These are phyloP conservation scores for Hyphodiscus hymeniophilus DNA, from an alignment of 495 filamentous ascomycete species.

Conservation along the genomic window DNA sequence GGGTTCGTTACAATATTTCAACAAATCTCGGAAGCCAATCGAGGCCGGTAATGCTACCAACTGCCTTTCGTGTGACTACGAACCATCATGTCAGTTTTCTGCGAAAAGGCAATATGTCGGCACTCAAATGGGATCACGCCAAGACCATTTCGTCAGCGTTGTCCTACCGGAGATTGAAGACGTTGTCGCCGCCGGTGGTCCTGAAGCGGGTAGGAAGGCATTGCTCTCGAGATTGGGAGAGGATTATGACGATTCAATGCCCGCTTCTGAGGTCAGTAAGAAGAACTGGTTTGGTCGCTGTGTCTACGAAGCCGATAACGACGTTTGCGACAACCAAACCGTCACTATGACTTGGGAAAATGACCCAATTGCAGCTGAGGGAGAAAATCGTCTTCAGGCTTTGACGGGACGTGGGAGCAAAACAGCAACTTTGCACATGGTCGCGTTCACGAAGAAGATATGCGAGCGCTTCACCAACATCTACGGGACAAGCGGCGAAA, in stretches of 20 bases:
- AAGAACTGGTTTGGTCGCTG: constrained; percentile 87
- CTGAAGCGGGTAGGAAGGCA: constrained; percentile 32
- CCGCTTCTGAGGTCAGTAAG: constrained; percentile 42
- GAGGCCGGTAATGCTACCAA: constrained; percentile 73
- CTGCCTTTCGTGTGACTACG: constrained; percentile 71
- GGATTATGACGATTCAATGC: constrained; percentile 54
- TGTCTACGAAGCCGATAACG: constrained; percentile 87
- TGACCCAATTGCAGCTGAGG: constrained; percentile 32
- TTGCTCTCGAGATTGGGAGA: constrained; percentile 49
- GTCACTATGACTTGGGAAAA: constrained; percentile 84
- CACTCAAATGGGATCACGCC: constrained; percentile 36
- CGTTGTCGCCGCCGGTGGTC: constrained; percentile 29
- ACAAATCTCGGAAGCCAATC: constrained; percentile 59
- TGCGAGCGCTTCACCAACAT: constrained; percentile 75
- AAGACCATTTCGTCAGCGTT: constrained; percentile 74
- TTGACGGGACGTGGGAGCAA: constrained; percentile 55
- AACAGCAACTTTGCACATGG: constrained; percentile 88
- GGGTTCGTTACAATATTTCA: constrained; percentile 70
- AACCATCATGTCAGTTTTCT: constrained; percentile 69
- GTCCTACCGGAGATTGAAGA: constrained; percentile 89
- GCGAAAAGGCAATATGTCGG: constrained; percentile 73
- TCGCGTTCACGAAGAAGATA: constrained; percentile 77
- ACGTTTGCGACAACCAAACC: constrained; percentile 84
- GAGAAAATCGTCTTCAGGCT: constrained; percentile 15
- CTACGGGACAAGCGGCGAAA: constrained; percentile 80